These are phyloP conservation scores for Exophiala viscosa DNA, from an alignment of 2,329 filamentous ascomycete species.

Conservation along the genomic window DNA sequence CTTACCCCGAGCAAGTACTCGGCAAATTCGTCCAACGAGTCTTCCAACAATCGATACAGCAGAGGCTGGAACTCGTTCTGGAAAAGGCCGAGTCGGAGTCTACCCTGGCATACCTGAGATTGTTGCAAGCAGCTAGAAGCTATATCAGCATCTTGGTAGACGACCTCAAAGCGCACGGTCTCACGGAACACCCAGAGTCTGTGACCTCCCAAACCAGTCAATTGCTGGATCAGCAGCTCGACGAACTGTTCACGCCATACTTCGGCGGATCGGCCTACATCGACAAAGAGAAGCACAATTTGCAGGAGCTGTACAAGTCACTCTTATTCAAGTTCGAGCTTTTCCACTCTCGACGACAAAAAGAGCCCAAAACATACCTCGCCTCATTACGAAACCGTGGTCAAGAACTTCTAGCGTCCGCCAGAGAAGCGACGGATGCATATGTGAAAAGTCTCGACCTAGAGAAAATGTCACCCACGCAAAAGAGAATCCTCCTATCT, in stretches of 20 bases:
- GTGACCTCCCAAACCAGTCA: conserved; percentile 79
- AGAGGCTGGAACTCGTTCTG: conserved; percentile 88
- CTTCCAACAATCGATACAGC: conserved; percentile 97
- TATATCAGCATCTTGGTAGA: conserved; percentile 87
- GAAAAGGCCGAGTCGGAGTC: conserved; percentile 93
- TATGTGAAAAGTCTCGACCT: conserved; percentile 87
- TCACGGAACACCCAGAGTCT: conserved; percentile 92
- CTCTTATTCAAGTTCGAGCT: conserved; percentile 93
- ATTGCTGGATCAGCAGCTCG: conserved; percentile 63
- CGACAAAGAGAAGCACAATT: conserved; percentile 60
- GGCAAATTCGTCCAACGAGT: conserved; percentile 91
- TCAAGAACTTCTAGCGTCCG: conserved; percentile 80
- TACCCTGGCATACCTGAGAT: conserved; percentile 83
- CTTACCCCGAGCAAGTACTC: conserved; percentile 90
- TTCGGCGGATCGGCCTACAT: conserved; percentile 64
- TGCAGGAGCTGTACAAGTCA: conserved; percentile 83
- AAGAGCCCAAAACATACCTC: conserved; percentile 87
- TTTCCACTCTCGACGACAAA: conserved; percentile 78
- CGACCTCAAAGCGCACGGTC: conserved; percentile 86
- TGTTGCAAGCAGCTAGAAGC: conserved; percentile 81
- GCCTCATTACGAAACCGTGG: conserved; percentile 85
- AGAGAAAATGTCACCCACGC: conserved; percentile 79
- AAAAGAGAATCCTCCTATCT: conserved; percentile 84
- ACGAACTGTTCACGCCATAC: conserved; percentile 64
- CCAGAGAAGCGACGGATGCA: conserved; percentile 64